phyloP scores from a whole-genome alignment of 1,284 basidiomycete species.

The Schizophyllum amplum region DNA sequence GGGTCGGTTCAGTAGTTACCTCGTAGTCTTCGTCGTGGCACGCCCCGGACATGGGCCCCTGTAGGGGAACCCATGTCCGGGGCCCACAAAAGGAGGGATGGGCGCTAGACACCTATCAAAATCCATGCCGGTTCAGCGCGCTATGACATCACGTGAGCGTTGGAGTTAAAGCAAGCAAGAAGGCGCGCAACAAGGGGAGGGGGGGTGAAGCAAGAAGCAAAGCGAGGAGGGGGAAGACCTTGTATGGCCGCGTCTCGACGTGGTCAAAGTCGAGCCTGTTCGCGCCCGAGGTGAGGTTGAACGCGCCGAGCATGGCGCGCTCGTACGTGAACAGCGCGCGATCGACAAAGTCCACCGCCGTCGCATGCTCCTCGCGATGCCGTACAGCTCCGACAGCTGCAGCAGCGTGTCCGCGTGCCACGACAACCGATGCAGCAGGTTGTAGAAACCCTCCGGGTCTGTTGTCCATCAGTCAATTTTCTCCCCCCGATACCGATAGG shows the following conservation, averaged over 20 bases:
- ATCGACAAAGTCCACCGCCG: slow-evolving; percentile 79
- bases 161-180: too few species aligned
- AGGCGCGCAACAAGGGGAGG: too few species aligned
- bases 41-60: too few species aligned
- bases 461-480: slow-evolving; percentile 3
- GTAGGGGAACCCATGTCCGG: too few species aligned
- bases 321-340: slow-evolving; percentile 90
- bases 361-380: slow-evolving; percentile 80
- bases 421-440: slow-evolving; percentile 47
- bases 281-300: slow-evolving; percentile 74
- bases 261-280: slow-evolving; percentile 82
- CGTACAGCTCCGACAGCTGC: slow-evolving; percentile 79
- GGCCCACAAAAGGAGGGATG: too few species aligned
- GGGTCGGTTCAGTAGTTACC: too few species aligned
- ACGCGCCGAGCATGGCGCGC: slow-evolving; percentile 75
- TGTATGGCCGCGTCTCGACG: slow-evolving; percentile 81
- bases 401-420: slow-evolving; percentile 91
- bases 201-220: too few species aligned
- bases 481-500: background rate
- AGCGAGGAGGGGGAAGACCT: too few species aligned
- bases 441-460: slow-evolving; percentile 66
- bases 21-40: too few species aligned
- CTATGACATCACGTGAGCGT: too few species aligned
- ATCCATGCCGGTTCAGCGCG: too few species aligned
- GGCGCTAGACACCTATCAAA: too few species aligned